phyloP scores from a whole-genome alignment of 306 rosid genomes.

The Pterocarpus macrocarpus region DNA sequence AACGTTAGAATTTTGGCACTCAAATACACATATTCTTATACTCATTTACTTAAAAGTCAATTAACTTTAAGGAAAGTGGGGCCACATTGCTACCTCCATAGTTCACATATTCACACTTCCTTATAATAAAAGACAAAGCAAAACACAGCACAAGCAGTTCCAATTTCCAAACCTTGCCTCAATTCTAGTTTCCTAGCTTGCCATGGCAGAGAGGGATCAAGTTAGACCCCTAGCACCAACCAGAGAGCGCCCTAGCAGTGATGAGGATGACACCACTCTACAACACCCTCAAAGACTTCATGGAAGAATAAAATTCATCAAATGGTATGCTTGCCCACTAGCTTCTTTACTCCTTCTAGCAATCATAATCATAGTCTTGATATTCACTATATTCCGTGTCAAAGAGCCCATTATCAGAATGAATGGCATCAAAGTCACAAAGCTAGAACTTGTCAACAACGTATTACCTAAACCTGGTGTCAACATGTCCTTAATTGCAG shows the following conservation, averaged over 20 bases:
- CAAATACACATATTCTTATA: neutral
- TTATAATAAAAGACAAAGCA: neutral
- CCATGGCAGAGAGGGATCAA: slow-evolving; percentile 62
- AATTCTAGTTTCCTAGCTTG: neutral
- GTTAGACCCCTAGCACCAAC: slow-evolving; percentile 59
- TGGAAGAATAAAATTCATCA: slow-evolving; percentile 48
- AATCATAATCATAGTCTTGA: slow-evolving; percentile 46
- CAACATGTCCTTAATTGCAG: slow-evolving; percentile 60
- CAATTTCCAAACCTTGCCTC: neutral
- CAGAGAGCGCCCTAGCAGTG: slow-evolving; percentile 28
- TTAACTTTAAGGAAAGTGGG: neutral
- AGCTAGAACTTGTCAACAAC: slow-evolving; percentile 50
- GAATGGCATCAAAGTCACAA: slow-evolving; percentile 57
- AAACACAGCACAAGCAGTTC: neutral
- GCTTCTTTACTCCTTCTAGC: slow-evolving; percentile 38
- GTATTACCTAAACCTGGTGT: slow-evolving; percentile 44
- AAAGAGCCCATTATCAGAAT: slow-evolving; percentile 63
- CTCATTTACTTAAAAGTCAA: neutral
- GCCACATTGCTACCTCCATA: neutral
- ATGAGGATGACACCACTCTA: slow-evolving; percentile 8
- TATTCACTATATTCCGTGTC: slow-evolving; percentile 61
- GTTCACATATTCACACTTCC: neutral
- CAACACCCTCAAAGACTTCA: neutral
- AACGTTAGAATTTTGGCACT: neutral
- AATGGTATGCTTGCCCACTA: slow-evolving; percentile 44